Base-by-base conservation (phyloP, 75 land plant genomes). In the Pinus tabuliformis region DNA sequence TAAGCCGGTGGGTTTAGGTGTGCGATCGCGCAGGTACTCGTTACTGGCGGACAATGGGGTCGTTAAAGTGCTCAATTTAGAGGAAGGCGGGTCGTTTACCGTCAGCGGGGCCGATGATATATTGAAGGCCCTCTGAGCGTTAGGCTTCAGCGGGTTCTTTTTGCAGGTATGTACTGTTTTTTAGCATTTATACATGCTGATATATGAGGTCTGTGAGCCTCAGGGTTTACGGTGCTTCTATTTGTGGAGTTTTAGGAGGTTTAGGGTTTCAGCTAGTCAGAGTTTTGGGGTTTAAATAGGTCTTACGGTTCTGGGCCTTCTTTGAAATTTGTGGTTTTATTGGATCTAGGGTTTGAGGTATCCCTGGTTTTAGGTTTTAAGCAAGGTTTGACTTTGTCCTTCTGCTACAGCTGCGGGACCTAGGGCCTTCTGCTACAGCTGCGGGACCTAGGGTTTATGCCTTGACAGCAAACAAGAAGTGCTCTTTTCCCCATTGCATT, bases 31-130 rank as follows among this genome's bases (percentile, higher is more conserved):
- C 76, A 72, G 94, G 70, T 93, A 89, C 58, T 81, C 93, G 1
- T 71, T 96, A 72, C 85, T 94, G 33, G 89, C 87, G 6, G 95
- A 90, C 49, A 89, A 96, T 78, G 95, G 95, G 37, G 84, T 94
- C 12, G 95, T 96, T 26, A 92, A 92, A 88, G 83, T 94, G 1
- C 75, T 92, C 58, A 88, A 96, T 78, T 57, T 94, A 66, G 98
- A 96, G 66, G 91, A 92, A 28, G 98, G 93, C 26, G 95, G 99
- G 1, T 86, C 86, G 0, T 96, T 88, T 77, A 86, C 87, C 3
- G 39, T 80, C 59, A 92, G 95, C 57, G 78, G 99, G 28, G 95
- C 91, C 16, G 95, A 96, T 30, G 91, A 92, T 58, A 90, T 96
- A 24, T 84, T 96, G 70, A 86, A 87, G 72, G 84, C 80, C 5